Evolutionary conservation across 208 protist species (phyloP).

Genomic region (Herpetomonas samuelpessoai): DNA sequence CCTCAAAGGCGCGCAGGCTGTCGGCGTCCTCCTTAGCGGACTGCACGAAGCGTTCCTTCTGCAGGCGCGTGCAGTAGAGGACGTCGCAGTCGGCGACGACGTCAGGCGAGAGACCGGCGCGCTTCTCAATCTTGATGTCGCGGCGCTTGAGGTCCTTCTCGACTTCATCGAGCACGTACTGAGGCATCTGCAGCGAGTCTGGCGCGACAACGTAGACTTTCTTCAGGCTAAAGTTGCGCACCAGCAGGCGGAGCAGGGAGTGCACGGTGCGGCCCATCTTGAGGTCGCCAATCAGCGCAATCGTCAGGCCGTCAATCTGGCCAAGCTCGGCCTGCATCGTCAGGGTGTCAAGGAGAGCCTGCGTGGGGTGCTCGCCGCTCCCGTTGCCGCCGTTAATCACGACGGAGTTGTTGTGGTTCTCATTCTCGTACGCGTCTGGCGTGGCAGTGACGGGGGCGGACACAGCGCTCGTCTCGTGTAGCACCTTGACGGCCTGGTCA

Average conservation of each 20-base stretch:
- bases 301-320: slow-evolving; percentile 82
- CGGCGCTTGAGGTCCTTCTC: slow-evolving; percentile 31
- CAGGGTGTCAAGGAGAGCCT: slow-evolving; percentile 97
- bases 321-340: slow-evolving; percentile 96
- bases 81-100: slow-evolving; percentile 93
- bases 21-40: slow-evolving; percentile 35
- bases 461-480: background rate
- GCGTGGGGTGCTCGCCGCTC: slow-evolving; percentile 97
- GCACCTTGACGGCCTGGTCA: slow-evolving; percentile 52
- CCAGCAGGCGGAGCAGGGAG: slow-evolving; percentile 92
- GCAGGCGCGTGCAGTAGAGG: slow-evolving; percentile 96
- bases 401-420: background rate
- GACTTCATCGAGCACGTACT: slow-evolving; percentile 69
- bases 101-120: slow-evolving; percentile 25
- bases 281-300: slow-evolving; percentile 97
- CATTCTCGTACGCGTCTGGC: background rate
- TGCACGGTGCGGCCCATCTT: slow-evolving; percentile 98
- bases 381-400: slow-evolving; percentile 98
- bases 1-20: slow-evolving; percentile 82
- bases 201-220: slow-evolving; percentile 92
- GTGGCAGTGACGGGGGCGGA: background rate
- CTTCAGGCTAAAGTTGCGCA: slow-evolving; percentile 79
- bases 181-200: slow-evolving; percentile 86
- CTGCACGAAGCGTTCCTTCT: slow-evolving; percentile 96
- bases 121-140: slow-evolving; percentile 37